Percentiles rank a stretch among this genome's conserved stretches.
These are phyloP conservation scores for Simplicillium sp. DNA, from an alignment of 2,329 filamentous ascomycete genomes.

Conservation along the genomic window DNA sequence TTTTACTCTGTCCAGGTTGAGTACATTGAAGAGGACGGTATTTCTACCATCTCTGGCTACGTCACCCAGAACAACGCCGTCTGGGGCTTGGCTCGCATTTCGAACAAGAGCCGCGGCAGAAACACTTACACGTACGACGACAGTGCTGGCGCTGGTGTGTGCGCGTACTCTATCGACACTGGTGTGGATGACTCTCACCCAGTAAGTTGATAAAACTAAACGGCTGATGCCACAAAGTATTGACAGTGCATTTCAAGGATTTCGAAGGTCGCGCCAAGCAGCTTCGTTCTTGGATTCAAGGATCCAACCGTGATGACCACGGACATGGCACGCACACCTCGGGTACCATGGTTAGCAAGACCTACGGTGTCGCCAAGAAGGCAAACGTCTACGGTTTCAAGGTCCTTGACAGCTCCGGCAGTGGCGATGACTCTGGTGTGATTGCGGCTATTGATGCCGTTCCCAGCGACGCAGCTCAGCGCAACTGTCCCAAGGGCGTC, in stretches of 20 bases:
- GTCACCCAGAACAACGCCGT: slow-evolving; percentile 9
- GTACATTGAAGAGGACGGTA: neutral
- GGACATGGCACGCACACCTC: slow-evolving; percentile 18
- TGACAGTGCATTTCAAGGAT: neutral
- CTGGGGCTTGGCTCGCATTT: slow-evolving; percentile 14
- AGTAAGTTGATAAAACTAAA: slow-evolving; percentile 5
- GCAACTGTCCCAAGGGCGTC: neutral
- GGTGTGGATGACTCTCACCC: slow-evolving; percentile 24
- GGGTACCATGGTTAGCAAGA: slow-evolving; percentile 15
- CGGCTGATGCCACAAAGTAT: too few species aligned
- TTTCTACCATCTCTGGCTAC: neutral
- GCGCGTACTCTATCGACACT: slow-evolving; percentile 21
- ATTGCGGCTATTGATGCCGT: slow-evolving; percentile 8
- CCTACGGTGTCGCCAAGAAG: slow-evolving; percentile 17
- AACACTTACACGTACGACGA: slow-evolving; percentile 12
- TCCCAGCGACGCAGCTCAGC: slow-evolving; percentile 11
- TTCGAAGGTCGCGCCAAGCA: slow-evolving; percentile 14
- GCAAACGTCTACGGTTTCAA: slow-evolving; percentile 16
- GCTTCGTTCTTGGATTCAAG: slow-evolving; percentile 11
- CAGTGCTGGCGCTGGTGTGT: slow-evolving; percentile 13
- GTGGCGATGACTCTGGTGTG: neutral
- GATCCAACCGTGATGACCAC: slow-evolving; percentile 6
- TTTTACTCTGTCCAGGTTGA: too few species aligned
- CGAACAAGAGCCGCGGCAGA: neutral
- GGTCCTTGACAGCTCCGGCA: slow-evolving; percentile 11